phyloP scores from a whole-genome alignment of 768 basidiomycete genomes.

The Boletus reticulatus region DNA sequence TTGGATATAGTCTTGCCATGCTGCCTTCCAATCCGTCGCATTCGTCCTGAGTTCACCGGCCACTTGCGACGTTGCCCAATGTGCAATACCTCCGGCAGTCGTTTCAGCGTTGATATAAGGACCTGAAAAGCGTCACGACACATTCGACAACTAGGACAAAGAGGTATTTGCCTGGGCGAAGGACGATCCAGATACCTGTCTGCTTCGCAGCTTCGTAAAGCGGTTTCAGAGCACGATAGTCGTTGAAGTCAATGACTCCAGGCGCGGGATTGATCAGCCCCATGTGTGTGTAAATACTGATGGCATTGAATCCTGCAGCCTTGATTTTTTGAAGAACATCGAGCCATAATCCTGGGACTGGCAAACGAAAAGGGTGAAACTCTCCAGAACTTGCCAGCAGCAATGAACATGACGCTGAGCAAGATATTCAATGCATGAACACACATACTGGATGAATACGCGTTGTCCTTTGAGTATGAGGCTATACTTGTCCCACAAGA shows the following conservation, averaged over 20 bases:
- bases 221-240: conserved; percentile 65
- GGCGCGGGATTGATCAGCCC: conserved; percentile 72
- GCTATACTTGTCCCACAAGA: conserved; percentile 69
- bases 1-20: conserved; percentile 73
- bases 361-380: conserved; percentile 80
- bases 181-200: conserved; percentile 74
- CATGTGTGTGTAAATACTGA: conserved; percentile 83
- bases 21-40: conserved; percentile 62
- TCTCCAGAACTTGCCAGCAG: conserved; percentile 63
- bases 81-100: conserved; percentile 68
- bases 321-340: conserved; percentile 82
- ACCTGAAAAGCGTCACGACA: conserved; percentile 15
- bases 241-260: conserved; percentile 70
- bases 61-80: conserved; percentile 70
- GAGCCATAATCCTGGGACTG: conserved; percentile 76
- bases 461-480: conserved; percentile 67
- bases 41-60: conserved; percentile 67
- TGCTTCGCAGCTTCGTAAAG: conserved; percentile 72
- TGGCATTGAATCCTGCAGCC: conserved; percentile 74
- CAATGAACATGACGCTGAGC: neutral
- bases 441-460: conserved; percentile 65
- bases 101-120: conserved; percentile 77
- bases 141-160: neutral
- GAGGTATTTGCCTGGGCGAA: conserved; percentile 63
- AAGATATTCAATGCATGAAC: neutral